phyloP scores from a whole-genome alignment of 169 alveolate species.

The Cryptosporidium baileyi region DNA sequence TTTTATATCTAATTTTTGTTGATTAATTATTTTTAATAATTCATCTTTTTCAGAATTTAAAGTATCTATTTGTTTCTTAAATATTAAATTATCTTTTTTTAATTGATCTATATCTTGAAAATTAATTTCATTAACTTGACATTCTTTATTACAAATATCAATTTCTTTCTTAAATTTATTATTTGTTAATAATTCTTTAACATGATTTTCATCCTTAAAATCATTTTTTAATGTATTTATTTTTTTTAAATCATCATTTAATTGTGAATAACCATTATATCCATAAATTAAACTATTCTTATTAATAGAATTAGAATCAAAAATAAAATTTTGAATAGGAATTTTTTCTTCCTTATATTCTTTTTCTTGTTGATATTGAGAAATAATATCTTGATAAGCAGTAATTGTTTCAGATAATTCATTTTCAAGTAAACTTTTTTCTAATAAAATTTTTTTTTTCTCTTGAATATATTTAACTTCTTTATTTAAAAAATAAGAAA shows the following conservation, averaged over 20 bases:
- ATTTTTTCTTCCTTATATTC: not conserved
- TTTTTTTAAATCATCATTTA: not conserved
- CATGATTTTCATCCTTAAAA: not conserved
- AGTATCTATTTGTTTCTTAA: not conserved
- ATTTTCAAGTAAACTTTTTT: conserved; percentile 17
- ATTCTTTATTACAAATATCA: not conserved
- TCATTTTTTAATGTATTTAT: not conserved
- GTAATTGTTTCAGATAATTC: conserved; percentile 52
- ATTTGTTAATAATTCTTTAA: too few relatives aligned
- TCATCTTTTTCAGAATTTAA: not conserved
- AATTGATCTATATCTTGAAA: not conserved
- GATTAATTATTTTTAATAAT: not conserved
- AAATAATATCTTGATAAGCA: conserved; percentile 48
- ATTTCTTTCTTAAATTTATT: too few relatives aligned
- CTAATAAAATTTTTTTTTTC: not conserved
- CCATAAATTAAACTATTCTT: not conserved
- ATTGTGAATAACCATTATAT: not conserved
- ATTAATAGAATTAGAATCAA: not conserved
- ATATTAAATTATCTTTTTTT: not conserved
- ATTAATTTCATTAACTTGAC: not conserved
- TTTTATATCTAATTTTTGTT: not conserved
- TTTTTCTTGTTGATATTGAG: not conserved
- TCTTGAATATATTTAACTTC: not conserved
- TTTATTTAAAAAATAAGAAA: not conserved
- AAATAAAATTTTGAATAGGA: not conserved